Evolutionary conservation across 768 basidiomycete species (phyloP), one percentile per base, ranked within the genome.

Genomic region (Pulveroboletus sp.): DNA sequence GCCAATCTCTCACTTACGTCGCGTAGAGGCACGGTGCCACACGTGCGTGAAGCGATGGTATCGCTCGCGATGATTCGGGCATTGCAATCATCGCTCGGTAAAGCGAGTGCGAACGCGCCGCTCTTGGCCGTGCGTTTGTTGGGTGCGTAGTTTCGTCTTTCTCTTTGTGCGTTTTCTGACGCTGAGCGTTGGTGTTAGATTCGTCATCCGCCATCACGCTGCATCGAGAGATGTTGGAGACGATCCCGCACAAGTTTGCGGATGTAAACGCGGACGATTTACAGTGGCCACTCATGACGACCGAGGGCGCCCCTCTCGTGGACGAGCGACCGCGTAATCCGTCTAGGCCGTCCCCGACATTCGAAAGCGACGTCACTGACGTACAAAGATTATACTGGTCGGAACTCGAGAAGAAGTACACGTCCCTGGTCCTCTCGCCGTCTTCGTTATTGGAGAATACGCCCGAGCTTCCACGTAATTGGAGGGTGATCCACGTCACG

Each of bases 401-500:
- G 4, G 62, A 68, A 2, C 67, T 89, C 17, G 76, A 75, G 43
- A 62, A 69, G 29, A 81, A 79, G 51, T 85, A 90, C 54, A 58
- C 72, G 0, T 55, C 63, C 2, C 20, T 59, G 5, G 46, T 51
- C 16, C 43, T 64, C 20, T 64, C 59, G 0, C 62, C 55, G 14
- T 59, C 72, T 2, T 63, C 69, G 6, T 64, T 82, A 34, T 71
- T 78, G 17, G 62, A 70, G 3, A 73, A 69, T 5, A 71, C 72
- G 22, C 63, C 71, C 24, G 63, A 64, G 12, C 71, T 97, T 2
- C 93, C 95, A 0, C 47, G 61, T 2, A 79, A 85, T 51, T 98
- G 95, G 94, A 85, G 83, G 5, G 77, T 92, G 19, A 72, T 96
- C 50, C 89, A 85, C 53, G 82, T 98, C 57, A 87, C 77, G 60